A percentile compares a stretch with the other conserved stretches of the same genome.
Evolutionary conservation across 352 stramenopile species (phyloP).

Genomic region (Phytophthora colocasiae): DNA sequence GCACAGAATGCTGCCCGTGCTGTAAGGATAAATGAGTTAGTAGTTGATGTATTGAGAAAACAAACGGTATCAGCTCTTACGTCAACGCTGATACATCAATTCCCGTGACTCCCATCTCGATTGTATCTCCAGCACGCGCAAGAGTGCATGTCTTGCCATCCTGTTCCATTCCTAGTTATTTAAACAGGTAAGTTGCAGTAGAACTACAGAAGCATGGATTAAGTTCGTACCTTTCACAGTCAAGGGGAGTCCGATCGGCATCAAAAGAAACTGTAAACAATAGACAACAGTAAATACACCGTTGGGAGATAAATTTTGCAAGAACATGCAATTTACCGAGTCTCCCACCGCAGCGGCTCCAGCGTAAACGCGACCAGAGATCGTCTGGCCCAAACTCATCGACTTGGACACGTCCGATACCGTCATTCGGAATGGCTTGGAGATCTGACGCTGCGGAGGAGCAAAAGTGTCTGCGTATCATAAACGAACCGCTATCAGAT

Average conservation of each 20-base stretch:
- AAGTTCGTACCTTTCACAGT: conserved; percentile 54
- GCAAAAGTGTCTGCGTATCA: conserved; percentile 68
- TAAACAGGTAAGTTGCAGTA: conserved; percentile 15
- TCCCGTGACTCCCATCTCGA: conserved; percentile 79
- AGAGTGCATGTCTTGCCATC: conserved; percentile 68
- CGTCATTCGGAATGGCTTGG: conserved; percentile 87
- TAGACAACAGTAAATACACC: not conserved
- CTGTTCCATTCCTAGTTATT: conserved; percentile 73
- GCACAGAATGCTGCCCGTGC: conserved; percentile 85
- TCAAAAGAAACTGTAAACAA: conserved; percentile 57
- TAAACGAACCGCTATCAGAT: conserved; percentile 5
- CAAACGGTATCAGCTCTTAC: conserved; percentile 28
- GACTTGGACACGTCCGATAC: conserved; percentile 89
- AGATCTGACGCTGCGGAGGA: conserved; percentile 77
- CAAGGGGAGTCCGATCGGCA: conserved; percentile 61
- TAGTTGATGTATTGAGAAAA: not conserved
- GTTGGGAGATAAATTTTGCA: not conserved
- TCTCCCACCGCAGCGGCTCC: conserved; percentile 71
- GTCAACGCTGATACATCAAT: conserved; percentile 78
- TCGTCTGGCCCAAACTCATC: conserved; percentile 79
- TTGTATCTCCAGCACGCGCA: conserved; percentile 76
- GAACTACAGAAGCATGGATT: conserved; percentile 1
- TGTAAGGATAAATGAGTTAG: conserved; percentile 25
- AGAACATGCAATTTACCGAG: conserved; percentile 48
- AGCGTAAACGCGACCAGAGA: conserved; percentile 88